Percentiles rank a stretch among this genome's conserved stretches.
Conservation (phyloP, 768 basidiomycete species). For the Kwoniella dendrophila region DNA sequence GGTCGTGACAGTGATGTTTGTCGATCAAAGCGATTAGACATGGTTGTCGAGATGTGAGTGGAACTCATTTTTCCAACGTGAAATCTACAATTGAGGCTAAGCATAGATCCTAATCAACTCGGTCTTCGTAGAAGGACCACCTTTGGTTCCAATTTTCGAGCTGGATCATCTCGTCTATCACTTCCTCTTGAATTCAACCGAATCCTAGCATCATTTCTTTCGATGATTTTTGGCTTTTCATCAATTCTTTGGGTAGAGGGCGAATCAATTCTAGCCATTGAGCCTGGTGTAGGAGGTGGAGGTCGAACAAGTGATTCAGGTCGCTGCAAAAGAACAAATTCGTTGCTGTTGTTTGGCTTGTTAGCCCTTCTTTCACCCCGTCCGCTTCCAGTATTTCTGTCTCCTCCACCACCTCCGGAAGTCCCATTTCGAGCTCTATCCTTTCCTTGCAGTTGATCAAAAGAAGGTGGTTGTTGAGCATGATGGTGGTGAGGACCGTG, state of each 20-base stretch:
- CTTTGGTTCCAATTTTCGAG: no score
- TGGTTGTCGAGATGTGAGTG: no score
- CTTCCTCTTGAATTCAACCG: not conserved
- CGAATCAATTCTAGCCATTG: constrained; percentile 6
- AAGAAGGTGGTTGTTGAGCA: not conserved
- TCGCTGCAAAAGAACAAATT: constrained; percentile 42
- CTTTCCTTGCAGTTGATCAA: constrained; percentile 1
- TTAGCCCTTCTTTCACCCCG: constrained; percentile 6
- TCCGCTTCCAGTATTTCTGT: not conserved
- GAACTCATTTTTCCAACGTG: no score
- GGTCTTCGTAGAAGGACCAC: constrained; percentile 31
- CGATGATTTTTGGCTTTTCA: not conserved
- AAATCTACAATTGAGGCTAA: no score
- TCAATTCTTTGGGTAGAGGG: not conserved
- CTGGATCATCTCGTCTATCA: no score
- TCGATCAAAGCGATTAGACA: no score
- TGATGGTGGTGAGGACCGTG: not conserved
- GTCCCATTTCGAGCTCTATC: not conserved
- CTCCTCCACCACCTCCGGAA: constrained; percentile 13
- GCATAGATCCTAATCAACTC: no score
- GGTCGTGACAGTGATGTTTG: no score
- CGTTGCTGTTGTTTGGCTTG: constrained; percentile 9
- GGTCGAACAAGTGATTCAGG: constrained; percentile 28
- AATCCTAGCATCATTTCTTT: not conserved
- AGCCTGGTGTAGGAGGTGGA: constrained; percentile 5